phyloP scores from a whole-genome alignment of 495 filamentous ascomycete genomes.

The Penicillium steckii region DNA sequence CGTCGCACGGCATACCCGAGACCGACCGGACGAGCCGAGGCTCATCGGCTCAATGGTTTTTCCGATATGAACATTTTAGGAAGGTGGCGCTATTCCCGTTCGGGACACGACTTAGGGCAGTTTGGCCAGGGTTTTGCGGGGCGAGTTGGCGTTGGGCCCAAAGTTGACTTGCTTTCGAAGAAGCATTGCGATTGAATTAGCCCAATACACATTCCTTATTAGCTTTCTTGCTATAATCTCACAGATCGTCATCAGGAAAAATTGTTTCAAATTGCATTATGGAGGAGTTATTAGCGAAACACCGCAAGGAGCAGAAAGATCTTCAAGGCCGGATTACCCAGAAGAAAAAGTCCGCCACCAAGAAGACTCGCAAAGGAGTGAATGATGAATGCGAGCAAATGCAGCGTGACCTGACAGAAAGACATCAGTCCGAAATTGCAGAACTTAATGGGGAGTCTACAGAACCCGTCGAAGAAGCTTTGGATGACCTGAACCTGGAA shows the following conservation, averaged over 20 bases:
- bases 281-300: slow-evolving; percentile 74
- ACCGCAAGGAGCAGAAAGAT: slow-evolving; percentile 87
- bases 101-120: slow-evolving; percentile 26
- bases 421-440: slow-evolving; percentile 65
- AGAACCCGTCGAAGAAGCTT: slow-evolving; percentile 20
- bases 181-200: neutral
- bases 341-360: slow-evolving; percentile 93
- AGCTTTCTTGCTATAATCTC: no score
- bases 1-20: slow-evolving; percentile 23
- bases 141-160: slow-evolving; percentile 10
- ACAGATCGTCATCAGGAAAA: no score
- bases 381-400: slow-evolving; percentile 79
- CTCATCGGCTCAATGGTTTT: slow-evolving; percentile 10
- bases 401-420: slow-evolving; percentile 65
- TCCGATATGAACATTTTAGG: neutral
- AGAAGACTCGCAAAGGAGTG: slow-evolving; percentile 90
- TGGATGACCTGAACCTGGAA: slow-evolving; percentile 34
- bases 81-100: slow-evolving; percentile 20
- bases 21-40: slow-evolving; percentile 23
- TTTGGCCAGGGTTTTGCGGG: slow-evolving; percentile 34
- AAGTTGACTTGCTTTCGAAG: slow-evolving; percentile 5
- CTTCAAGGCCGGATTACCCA: slow-evolving; percentile 80
- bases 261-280: slow-evolving; percentile 38
- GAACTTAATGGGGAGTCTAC: slow-evolving; percentile 48
- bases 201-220: neutral